phyloP scores from a whole-genome alignment of 1,284 basidiomycete species.

The Boletus austroedulis region DNA sequence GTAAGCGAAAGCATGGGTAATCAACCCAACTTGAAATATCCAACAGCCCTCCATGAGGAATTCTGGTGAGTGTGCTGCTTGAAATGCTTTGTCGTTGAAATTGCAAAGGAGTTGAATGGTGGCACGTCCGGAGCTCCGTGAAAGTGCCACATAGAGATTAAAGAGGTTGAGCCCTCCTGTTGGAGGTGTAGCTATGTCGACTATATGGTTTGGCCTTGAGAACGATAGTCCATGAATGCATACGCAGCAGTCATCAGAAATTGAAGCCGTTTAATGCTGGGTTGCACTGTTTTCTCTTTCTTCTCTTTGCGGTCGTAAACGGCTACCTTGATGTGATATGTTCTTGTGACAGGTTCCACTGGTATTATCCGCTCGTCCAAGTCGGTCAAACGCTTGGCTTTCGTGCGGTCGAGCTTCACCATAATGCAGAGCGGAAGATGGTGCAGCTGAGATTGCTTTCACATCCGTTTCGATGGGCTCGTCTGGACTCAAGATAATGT shows the following conservation, averaged over 20 bases:
- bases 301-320: background rate
- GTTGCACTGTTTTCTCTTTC: no score
- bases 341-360: background rate
- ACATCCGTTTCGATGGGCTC: background rate
- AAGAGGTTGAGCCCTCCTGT: background rate
- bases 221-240: background rate
- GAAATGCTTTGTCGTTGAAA: background rate
- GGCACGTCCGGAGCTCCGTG: background rate
- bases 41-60: no score
- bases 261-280: background rate
- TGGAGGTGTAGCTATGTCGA: background rate
- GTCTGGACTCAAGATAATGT: background rate
- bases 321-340: background rate
- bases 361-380: background rate
- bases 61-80: background rate
- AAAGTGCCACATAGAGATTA: background rate
- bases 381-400: background rate
- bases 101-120: background rate
- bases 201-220: background rate
- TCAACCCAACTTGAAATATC: no score
- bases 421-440: no score
- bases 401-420: background rate
- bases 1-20: no score
- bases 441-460: no score
- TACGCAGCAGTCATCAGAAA: background rate